Conservation (phyloP, 768 basidiomycete species). For the Suillus lakei region DNA sequence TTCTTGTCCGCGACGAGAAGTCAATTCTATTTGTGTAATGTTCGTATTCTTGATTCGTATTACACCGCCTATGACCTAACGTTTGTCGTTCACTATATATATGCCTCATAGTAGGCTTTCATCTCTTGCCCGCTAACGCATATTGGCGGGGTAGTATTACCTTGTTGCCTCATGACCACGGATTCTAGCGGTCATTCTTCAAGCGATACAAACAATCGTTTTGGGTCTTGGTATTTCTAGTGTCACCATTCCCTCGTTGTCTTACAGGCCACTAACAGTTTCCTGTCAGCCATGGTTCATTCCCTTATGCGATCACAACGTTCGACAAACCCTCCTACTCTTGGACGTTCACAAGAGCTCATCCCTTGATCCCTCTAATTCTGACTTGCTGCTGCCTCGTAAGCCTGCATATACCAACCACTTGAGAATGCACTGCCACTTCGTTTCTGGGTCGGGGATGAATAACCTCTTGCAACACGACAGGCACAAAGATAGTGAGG, state of each 20-base stretch:
- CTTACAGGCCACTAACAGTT: neutral
- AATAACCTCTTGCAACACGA: no score
- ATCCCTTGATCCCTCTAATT: neutral
- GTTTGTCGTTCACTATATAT: no score
- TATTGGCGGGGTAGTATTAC: no score
- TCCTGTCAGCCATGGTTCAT: neutral
- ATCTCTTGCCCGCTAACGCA: no score
- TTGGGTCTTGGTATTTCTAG: neutral
- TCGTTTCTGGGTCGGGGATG: neutral
- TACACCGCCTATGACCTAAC: no score
- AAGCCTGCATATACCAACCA: no score
- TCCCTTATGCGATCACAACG: neutral
- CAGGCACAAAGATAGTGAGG: no score
- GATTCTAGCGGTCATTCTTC: no score
- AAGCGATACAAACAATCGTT: neutral
- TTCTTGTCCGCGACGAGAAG: conserved; percentile 15
- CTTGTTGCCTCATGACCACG: no score
- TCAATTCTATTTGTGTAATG: conserved; percentile 16
- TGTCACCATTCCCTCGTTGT: neutral
- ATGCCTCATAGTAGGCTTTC: no score
- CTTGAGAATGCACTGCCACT: neutral
- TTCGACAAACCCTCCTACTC: neutral
- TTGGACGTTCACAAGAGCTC: neutral
- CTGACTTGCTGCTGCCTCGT: neutral
- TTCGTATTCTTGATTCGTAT: conserved; percentile 1